These are phyloP conservation scores for Daldinia eschscholtzii DNA, from an alignment of 2,329 filamentous ascomycete species.

Conservation along the genomic window DNA sequence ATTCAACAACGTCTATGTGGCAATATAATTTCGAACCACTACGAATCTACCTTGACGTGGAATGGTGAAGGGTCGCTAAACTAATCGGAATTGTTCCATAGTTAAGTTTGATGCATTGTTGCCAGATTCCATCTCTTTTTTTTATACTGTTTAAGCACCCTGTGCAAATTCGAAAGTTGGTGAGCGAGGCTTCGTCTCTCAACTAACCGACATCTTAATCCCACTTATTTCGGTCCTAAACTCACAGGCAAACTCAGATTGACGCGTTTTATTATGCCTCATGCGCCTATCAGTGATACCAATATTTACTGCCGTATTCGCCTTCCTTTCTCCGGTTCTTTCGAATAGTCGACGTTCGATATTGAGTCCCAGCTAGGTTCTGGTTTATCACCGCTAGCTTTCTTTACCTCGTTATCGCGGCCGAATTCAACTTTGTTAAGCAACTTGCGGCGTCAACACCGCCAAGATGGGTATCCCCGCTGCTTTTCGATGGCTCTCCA, in stretches of 20 bases:
- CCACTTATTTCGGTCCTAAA: conserved; percentile 4
- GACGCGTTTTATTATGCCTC: conserved; percentile 10
- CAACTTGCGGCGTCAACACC: conserved; percentile 18
- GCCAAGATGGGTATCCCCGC: conserved; percentile 89
- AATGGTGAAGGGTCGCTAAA: no score
- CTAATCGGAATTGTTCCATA: neutral
- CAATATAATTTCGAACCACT: neutral
- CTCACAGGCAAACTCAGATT: conserved; percentile 13
- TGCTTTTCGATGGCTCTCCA: conserved; percentile 95
- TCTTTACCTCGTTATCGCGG: neutral
- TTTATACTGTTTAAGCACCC: neutral
- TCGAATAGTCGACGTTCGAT: conserved; percentile 17
- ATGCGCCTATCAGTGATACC: conserved; percentile 21
- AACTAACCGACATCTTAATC: conserved; percentile 1
- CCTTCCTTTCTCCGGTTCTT: neutral
- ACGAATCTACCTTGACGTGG: neutral
- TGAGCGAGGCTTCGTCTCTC: conserved; percentile 14
- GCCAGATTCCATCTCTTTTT: neutral
- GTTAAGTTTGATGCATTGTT: neutral
- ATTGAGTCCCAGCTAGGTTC: conserved; percentile 23
- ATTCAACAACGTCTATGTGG: conserved; percentile 18
- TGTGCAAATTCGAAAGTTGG: conserved; percentile 14
- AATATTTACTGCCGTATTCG: conserved; percentile 6
- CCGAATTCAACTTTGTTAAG: conserved; percentile 6
- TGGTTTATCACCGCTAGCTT: conserved; percentile 2